A percentile compares a stretch with the other conserved stretches of the same genome.
phyloP scores from a whole-genome alignment of 352 stramenopile genomes.

The Phytopythium mirpurense region DNA sequence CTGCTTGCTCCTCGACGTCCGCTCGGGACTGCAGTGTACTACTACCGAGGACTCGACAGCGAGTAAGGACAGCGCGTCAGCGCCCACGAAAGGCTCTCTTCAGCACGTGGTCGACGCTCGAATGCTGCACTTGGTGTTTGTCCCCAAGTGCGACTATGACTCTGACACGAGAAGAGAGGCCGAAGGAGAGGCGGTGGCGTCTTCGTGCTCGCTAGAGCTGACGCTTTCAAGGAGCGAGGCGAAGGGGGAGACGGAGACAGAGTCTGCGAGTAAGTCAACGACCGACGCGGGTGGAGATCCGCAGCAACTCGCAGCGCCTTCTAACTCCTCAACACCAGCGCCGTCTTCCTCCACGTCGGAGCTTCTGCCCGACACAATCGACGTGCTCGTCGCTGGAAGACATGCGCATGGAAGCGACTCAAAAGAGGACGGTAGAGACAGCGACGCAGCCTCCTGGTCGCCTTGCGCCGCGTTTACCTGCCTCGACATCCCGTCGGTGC shows the following conservation, averaged over 20 bases:
- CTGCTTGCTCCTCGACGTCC: neutral
- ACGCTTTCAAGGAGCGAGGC: neutral
- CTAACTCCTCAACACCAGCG: neutral
- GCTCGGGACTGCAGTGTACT: neutral
- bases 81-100: too few species aligned
- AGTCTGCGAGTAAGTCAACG: too few species aligned
- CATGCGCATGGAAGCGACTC: neutral
- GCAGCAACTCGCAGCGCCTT: neutral
- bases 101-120: neutral
- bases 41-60: neutral
- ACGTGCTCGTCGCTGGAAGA: slow-evolving; percentile 13
- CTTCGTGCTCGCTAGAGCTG: neutral
- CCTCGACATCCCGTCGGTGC: slow-evolving; percentile 34
- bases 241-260: neutral
- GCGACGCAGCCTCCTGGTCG: neutral
- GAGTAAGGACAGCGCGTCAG: too few species aligned
- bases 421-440: slow-evolving; percentile 6
- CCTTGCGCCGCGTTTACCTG: slow-evolving; percentile 11
- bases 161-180: neutral
- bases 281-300: neutral
- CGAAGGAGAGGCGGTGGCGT: neutral
- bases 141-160: neutral
- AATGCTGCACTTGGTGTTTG: neutral
- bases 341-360: neutral
- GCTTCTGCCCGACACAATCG: slow-evolving; percentile 5